Conservation (phyloP, 441 rosid genomes). For the Mallotus repandus region DNA sequence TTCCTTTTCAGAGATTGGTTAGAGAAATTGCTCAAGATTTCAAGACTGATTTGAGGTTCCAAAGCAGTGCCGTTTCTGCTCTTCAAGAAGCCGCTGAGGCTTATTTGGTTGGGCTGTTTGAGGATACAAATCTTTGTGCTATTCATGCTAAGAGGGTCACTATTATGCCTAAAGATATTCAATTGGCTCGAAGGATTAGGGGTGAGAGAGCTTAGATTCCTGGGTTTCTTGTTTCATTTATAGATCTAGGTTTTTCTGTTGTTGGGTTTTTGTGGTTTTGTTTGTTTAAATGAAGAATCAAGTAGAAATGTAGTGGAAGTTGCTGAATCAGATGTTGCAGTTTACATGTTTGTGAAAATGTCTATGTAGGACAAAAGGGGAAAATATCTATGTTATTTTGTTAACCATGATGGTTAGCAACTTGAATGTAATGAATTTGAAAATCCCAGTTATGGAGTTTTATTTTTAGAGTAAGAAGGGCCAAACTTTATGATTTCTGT, state of each 20-base stretch:
- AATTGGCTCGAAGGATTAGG: conserved; percentile 59
- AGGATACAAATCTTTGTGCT: conserved; percentile 71
- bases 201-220: conserved; percentile 60
- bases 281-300: too few species aligned
- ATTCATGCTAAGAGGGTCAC: conserved; percentile 76
- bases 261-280: not conserved
- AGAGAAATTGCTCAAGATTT: conserved; percentile 67
- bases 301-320: too few species aligned
- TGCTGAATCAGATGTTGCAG: too few species aligned
- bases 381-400: not conserved
- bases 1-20: conserved; percentile 63
- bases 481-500: too few species aligned
- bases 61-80: conserved; percentile 63
- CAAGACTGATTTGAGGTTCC: conserved; percentile 69
- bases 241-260: not conserved
- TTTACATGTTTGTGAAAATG: too few species aligned
- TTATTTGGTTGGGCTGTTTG: conserved; percentile 64
- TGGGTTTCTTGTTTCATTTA: not conserved
- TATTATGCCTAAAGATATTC: conserved; percentile 71
- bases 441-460: not conserved
- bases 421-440: not conserved
- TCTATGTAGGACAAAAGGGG: too few species aligned
- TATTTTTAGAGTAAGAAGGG: too few species aligned
- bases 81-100: conserved; percentile 78
- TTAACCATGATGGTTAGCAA: not conserved